phyloP scores from a whole-genome alignment of 768 basidiomycete species.

The Tulasnella sp. region DNA sequence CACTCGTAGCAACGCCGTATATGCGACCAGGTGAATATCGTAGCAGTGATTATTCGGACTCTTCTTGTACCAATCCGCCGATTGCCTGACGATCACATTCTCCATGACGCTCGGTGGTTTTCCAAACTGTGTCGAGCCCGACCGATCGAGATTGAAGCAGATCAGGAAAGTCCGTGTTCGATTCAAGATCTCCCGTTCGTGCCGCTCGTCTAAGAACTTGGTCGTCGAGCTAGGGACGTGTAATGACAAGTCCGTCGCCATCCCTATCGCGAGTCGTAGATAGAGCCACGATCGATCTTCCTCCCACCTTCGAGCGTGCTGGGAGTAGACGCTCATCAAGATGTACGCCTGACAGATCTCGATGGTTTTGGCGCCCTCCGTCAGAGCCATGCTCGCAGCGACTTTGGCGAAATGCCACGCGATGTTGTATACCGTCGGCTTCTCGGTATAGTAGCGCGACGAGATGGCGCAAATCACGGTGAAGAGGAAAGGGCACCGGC shows the following conservation, averaged over 20 bases:
- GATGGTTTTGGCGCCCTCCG: constrained; percentile 77
- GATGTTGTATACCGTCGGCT: constrained; percentile 74
- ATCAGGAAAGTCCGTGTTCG: constrained; percentile 83
- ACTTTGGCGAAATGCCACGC: constrained; percentile 85
- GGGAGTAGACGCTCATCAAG: constrained; percentile 69
- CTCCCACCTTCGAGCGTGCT: constrained; percentile 75
- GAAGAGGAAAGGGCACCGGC: constrained; percentile 81
- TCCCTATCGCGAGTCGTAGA: constrained; percentile 78
- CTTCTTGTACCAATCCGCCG: constrained; percentile 63
- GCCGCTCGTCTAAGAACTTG: constrained; percentile 59
- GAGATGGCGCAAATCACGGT: constrained; percentile 89
- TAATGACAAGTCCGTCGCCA: constrained; percentile 82
- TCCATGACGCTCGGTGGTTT: constrained; percentile 84
- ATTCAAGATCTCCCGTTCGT: constrained; percentile 76
- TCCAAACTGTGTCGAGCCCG: constrained; percentile 78
- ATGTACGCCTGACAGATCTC: constrained; percentile 89
- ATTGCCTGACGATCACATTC: constrained; percentile 61
- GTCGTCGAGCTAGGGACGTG: constrained; percentile 50
- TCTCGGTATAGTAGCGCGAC: constrained; percentile 65
- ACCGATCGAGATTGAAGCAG: constrained; percentile 80
- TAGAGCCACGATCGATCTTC: constrained; percentile 87
- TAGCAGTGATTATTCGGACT: constrained; percentile 56
- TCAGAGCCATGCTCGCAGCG: constrained; percentile 67
- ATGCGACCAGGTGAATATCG: constrained; percentile 65
- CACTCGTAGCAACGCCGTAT: constrained; percentile 56